These are phyloP conservation scores for Scheffersomyces titani DNA, from an alignment of 1,139 yeast species.

Conservation along the genomic window DNA sequence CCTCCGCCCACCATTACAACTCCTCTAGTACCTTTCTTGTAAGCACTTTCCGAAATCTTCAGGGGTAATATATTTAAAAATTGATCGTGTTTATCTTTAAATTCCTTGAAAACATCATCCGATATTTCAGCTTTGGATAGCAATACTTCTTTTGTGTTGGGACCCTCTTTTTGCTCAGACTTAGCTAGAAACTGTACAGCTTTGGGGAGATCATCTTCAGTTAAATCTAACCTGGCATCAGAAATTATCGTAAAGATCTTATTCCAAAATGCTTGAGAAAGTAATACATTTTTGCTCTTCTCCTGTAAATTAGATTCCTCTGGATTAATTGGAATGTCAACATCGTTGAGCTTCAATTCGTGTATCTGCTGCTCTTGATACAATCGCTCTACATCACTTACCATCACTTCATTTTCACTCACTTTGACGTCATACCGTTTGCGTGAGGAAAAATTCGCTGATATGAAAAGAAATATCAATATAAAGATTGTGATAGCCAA, in stretches of 20 bases:
- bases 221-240: conserved; percentile 10
- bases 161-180: conserved; percentile 24
- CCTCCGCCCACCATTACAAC: conserved; percentile 43
- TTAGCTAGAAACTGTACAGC: conserved; percentile 26
- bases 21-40: conserved; percentile 29
- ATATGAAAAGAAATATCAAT: neutral
- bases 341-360: neutral
- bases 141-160: conserved; percentile 27
- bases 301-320: no score
- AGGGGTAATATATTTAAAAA: conserved; percentile 27
- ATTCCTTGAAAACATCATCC: conserved; percentile 22
- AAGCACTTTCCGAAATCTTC: conserved; percentile 24
- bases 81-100: conserved; percentile 25
- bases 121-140: conserved; percentile 31
- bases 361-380: neutral
- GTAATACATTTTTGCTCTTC: no score
- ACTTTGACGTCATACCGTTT: neutral
- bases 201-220: conserved; percentile 13
- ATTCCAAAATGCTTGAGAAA: conserved; percentile 14
- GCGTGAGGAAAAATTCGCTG: neutral
- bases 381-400: neutral
- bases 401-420: neutral
- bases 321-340: neutral
- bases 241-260: conserved; percentile 14
- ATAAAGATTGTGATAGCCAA: neutral